Evolutionary conservation across 2,329 filamentous ascomycete genomes (phyloP).

Genomic region (Fusarium agapanthi): DNA sequence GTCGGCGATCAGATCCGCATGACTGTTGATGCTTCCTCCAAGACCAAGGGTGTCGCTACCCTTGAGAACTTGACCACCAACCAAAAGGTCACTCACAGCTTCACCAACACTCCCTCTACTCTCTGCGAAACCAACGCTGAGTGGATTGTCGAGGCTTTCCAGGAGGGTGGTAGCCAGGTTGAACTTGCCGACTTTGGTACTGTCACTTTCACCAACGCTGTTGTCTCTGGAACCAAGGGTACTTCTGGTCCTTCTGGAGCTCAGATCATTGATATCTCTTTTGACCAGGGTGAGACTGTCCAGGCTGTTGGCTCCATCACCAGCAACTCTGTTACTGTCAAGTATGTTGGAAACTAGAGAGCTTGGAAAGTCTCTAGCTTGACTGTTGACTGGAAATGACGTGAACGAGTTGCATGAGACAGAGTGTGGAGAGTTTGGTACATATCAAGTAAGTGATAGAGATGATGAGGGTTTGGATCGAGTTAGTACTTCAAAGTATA

Average conservation of each 20-base stretch:
- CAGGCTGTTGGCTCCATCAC: constrained; percentile 4
- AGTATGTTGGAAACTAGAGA: constrained; percentile 47
- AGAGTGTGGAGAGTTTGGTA: rapidly evolving
- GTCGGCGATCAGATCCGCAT: constrained; percentile 46
- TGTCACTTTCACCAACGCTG: constrained; percentile 2
- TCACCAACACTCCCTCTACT: constrained; percentile 52
- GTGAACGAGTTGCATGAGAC: rapidly evolving
- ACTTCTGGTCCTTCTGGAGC: constrained; percentile 1
- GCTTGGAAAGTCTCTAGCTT: rapidly evolving
- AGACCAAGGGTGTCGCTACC: constrained; percentile 27
- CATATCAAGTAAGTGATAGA: rapidly evolving
- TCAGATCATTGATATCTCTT: constrained; percentile 1
- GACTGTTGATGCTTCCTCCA: constrained; percentile 19
- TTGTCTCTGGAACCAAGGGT: background rate
- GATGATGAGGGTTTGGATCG: no score
- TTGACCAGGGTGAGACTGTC: background rate
- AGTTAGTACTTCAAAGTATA: background rate
- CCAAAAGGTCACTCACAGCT: constrained; percentile 59
- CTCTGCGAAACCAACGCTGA: constrained; percentile 67
- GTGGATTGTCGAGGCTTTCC: constrained; percentile 67
- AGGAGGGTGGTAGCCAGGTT: constrained; percentile 37
- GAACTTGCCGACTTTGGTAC: constrained; percentile 44
- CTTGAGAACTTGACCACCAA: constrained; percentile 61
- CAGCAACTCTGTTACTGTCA: constrained; percentile 50
- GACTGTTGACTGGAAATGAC: rapidly evolving